phyloP scores from a whole-genome alignment of 2,329 filamentous ascomycete species.

The Lizonia empirigonia region DNA sequence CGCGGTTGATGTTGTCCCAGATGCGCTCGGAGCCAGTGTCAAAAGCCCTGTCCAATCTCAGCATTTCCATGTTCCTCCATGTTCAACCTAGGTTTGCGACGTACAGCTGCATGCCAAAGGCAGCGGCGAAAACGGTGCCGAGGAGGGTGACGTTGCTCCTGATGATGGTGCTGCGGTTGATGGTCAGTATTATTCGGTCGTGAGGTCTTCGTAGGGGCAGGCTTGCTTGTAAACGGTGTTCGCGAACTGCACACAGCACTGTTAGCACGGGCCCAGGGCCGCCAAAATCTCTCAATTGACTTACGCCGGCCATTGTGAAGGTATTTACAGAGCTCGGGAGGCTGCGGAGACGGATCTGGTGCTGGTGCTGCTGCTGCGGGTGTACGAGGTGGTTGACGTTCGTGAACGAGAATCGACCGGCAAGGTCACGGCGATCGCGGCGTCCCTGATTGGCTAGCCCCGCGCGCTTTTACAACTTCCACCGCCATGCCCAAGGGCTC shows the following conservation, averaged over 20 bases:
- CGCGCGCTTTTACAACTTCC: slow-evolving; percentile 5
- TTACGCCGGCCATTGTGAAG: slow-evolving; percentile 66
- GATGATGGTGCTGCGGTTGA: slow-evolving; percentile 72
- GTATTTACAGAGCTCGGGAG: slow-evolving; percentile 26
- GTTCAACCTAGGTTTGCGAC: slow-evolving; percentile 44
- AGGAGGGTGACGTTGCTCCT: slow-evolving; percentile 89
- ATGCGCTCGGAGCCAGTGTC: slow-evolving; percentile 80
- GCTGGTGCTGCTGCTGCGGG: slow-evolving; percentile 25
- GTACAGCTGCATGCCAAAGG: slow-evolving; percentile 94
- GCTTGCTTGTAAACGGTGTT: slow-evolving; percentile 61
- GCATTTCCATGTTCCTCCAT: slow-evolving; percentile 18
- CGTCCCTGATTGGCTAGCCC: slow-evolving; percentile 36
- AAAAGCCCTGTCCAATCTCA: slow-evolving; percentile 68
- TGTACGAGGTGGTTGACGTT: slow-evolving; percentile 31
- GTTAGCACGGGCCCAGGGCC: slow-evolving; percentile 31
- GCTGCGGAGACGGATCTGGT: slow-evolving; percentile 31
- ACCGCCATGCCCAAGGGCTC: slow-evolving; percentile 6
- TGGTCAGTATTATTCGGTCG: slow-evolving; percentile 32
- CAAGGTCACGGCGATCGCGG: slow-evolving; percentile 31
- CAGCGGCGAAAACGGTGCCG: slow-evolving; percentile 80
- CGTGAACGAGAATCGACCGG: slow-evolving; percentile 26
- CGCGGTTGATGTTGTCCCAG: slow-evolving; percentile 90
- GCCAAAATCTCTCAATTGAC: slow-evolving; percentile 40
- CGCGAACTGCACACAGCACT: slow-evolving; percentile 51
- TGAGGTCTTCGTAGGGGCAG: slow-evolving; percentile 26